Percentiles rank a stretch among this genome's conserved stretches.
Evolutionary conservation across 2,329 filamentous ascomycete genomes (phyloP).

Genomic region (Atkinsonella hypoxylon): DNA sequence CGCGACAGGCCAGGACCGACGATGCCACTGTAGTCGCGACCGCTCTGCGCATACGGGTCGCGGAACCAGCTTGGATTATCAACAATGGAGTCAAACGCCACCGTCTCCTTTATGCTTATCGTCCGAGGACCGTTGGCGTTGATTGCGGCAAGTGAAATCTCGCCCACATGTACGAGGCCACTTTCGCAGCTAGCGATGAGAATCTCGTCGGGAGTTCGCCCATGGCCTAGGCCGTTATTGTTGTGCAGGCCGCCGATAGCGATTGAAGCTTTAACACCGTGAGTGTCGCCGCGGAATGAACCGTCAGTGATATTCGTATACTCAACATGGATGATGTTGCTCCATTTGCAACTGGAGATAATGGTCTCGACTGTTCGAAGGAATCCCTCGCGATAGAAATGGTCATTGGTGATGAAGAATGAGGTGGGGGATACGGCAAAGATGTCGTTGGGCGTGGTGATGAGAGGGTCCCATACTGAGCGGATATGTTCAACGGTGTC

Average conservation of each 20-base stretch:
- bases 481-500: conserved; percentile 33
- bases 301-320: conserved; percentile 16
- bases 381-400: conserved; percentile 36
- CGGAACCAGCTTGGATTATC: conserved; percentile 49
- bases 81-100: conserved; percentile 31
- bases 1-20: conserved; percentile 36
- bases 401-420: conserved; percentile 50
- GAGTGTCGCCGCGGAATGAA: conserved; percentile 13
- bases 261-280: conserved; percentile 29
- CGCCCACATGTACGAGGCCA: conserved; percentile 34
- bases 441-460: conserved; percentile 48
- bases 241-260: conserved; percentile 35
- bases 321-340: conserved; percentile 33
- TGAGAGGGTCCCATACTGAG: conserved; percentile 38
- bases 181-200: conserved; percentile 30
- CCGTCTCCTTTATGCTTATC: conserved; percentile 24
- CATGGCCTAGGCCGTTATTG: conserved; percentile 45
- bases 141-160: conserved; percentile 10
- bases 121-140: conserved; percentile 6
- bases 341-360: conserved; percentile 31
- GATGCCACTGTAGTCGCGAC: conserved; percentile 40
- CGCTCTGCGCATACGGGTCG: conserved; percentile 35
- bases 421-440: conserved; percentile 31
- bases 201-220: conserved; percentile 27
- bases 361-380: conserved; percentile 36